Percentiles rank a stretch among this genome's conserved stretches.
Conservation (phyloP, 2,329 filamentous ascomycete species). For the Knufia petricola region DNA sequence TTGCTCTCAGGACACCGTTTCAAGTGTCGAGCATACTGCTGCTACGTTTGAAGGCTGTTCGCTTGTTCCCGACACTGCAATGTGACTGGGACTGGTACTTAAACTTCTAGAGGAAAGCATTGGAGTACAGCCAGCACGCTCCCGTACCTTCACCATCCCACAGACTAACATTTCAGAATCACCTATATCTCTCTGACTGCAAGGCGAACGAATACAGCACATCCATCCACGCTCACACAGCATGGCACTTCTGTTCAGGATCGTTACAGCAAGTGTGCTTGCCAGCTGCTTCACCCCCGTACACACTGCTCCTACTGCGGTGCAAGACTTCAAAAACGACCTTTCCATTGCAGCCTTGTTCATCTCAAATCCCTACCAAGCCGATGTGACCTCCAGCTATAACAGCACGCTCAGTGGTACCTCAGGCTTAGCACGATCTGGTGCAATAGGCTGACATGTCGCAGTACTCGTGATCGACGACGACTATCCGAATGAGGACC, state of each 20-base stretch:
- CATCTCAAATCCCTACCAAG: constrained; percentile 18
- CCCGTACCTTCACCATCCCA: too few species aligned
- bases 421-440: background rate
- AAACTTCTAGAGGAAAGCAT: too few species aligned
- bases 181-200: too few species aligned
- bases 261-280: background rate
- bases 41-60: too few species aligned
- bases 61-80: too few species aligned
- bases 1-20: too few species aligned
- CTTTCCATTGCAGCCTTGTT: constrained; percentile 18
- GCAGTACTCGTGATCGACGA: constrained; percentile 20
- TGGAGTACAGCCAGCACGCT: too few species aligned
- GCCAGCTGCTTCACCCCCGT: constrained; percentile 6
- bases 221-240: too few species aligned
- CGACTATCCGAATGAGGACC: constrained; percentile 16
- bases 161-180: too few species aligned
- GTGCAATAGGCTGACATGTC: background rate
- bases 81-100: too few species aligned
- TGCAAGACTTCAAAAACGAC: constrained; percentile 16
- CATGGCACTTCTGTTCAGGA: background rate
- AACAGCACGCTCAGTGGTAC: constrained; percentile 17
- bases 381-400: constrained; percentile 14
- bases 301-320: constrained; percentile 3
- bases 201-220: too few species aligned
- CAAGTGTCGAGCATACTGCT: too few species aligned